These are phyloP conservation scores for Xylaria sp. DNA, from an alignment of 2,329 filamentous ascomycete genomes.

Conservation along the genomic window DNA sequence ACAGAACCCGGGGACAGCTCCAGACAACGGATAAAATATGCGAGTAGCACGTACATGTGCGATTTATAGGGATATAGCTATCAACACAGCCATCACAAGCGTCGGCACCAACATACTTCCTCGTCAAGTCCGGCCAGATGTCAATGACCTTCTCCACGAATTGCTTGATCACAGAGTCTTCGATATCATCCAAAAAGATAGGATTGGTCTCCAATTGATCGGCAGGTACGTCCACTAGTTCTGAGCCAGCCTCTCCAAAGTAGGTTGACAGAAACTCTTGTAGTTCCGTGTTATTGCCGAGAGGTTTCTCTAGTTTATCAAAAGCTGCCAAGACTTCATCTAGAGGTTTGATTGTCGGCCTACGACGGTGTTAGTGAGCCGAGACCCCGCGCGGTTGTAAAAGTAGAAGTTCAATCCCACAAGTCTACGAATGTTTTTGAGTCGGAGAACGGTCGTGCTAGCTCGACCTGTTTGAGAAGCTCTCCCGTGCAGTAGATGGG, in stretches of 20 bases:
- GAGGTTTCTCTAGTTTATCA: conserved; percentile 61
- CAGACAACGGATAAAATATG: not conserved
- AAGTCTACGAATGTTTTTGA: conserved; percentile 76
- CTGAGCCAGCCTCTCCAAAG: conserved; percentile 68
- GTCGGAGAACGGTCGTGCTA: conserved; percentile 68
- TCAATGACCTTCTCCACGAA: conserved; percentile 69
- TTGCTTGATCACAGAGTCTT: conserved; percentile 63
- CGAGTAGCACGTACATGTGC: conserved; percentile 50
- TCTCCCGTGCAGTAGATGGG: conserved; percentile 71
- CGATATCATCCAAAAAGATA: conserved; percentile 61
- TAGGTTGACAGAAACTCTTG: conserved; percentile 66
- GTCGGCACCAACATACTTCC: conserved; percentile 58
- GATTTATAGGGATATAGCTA: conserved; percentile 70
- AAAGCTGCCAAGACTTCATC: conserved; percentile 67
- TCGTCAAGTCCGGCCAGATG: conserved; percentile 72
- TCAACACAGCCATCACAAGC: conserved; percentile 65
- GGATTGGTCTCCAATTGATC: conserved; percentile 61
- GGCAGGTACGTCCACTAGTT: conserved; percentile 60
- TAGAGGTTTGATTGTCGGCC: conserved; percentile 64
- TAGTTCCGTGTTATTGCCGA: conserved; percentile 67
- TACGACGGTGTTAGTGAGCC: conserved; percentile 37
- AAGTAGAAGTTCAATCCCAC: conserved; percentile 46
- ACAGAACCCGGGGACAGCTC: not conserved
- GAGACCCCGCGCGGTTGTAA: not conserved
- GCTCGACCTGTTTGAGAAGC: conserved; percentile 65